A percentile compares a stretch with the other conserved stretches of the same genome.
Evolutionary conservation across 2,329 filamentous ascomycete species (phyloP).

Genomic region (Venturia aucupariae): DNA sequence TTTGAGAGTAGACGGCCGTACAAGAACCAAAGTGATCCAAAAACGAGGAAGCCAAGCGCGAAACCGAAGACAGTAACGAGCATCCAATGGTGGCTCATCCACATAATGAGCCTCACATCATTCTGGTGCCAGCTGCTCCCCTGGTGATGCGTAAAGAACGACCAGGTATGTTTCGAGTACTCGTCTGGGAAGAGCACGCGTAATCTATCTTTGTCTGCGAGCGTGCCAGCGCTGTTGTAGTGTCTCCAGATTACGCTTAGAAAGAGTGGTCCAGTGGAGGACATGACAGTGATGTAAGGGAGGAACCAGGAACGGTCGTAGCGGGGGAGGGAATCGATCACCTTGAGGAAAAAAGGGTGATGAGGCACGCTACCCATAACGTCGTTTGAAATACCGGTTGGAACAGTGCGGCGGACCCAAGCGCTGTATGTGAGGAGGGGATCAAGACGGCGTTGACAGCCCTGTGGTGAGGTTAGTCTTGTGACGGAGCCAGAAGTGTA

Average conservation of each 20-base stretch:
- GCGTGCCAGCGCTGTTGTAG: slow-evolving; percentile 48
- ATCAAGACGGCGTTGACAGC: slow-evolving; percentile 59
- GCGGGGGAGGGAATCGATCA: slow-evolving; percentile 56
- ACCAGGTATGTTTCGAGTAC: slow-evolving; percentile 59
- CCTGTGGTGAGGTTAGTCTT: slow-evolving; percentile 31
- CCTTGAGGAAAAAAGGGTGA: slow-evolving; percentile 65
- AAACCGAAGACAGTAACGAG: slow-evolving; percentile 48
- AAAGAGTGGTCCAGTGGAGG: slow-evolving; percentile 66
- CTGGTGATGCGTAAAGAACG: slow-evolving; percentile 59
- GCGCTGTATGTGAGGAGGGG: slow-evolving; percentile 60
- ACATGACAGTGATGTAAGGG: slow-evolving; percentile 73
- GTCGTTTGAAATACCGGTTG: slow-evolving; percentile 74
- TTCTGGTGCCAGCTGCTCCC: slow-evolving; percentile 58
- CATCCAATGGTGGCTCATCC: slow-evolving; percentile 49
- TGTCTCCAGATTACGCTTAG: slow-evolving; percentile 67
- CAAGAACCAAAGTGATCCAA: slow-evolving; percentile 42
- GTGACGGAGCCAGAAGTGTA: background rate
- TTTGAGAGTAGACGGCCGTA: slow-evolving; percentile 32
- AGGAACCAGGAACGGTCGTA: slow-evolving; percentile 62
- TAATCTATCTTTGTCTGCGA: slow-evolving; percentile 44
- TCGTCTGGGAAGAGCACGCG: slow-evolving; percentile 61
- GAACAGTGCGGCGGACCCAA: slow-evolving; percentile 61
- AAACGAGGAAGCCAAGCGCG: slow-evolving; percentile 40
- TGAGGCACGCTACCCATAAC: slow-evolving; percentile 64
- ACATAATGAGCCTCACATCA: slow-evolving; percentile 57